A percentile compares a stretch with the other conserved stretches of the same genome.
Conservation (phyloP, 805 yeast species). For the Saturnispora dispora region DNA sequence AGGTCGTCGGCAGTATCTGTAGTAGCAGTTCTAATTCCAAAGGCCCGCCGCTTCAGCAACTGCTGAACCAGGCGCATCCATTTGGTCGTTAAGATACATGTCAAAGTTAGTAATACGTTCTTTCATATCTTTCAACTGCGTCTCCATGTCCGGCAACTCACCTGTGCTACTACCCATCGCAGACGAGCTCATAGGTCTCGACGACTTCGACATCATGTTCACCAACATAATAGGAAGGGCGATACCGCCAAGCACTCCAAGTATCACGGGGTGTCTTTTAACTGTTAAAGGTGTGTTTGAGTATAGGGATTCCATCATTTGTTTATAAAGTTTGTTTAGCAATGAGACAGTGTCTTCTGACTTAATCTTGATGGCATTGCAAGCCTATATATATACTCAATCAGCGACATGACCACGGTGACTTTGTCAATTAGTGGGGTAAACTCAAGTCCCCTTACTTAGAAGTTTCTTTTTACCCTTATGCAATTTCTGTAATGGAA, state of each 20-base stretch:
- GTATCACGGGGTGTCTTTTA: constrained; percentile 12
- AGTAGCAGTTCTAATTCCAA: background rate
- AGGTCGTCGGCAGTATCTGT: background rate
- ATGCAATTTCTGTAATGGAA: background rate
- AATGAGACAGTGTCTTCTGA: background rate
- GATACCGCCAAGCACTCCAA: constrained; percentile 16
- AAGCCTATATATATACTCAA: background rate
- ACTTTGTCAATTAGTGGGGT: background rate
- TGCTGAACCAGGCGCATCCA: constrained; percentile 12
- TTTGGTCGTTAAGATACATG: constrained; percentile 10
- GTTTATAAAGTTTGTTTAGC: background rate
- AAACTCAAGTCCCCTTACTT: background rate
- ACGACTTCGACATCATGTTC: constrained; percentile 7
- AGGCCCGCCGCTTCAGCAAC: constrained; percentile 5
- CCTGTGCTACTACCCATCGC: background rate
- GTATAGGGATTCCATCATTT: constrained; percentile 5
- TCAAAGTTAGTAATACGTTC: constrained; percentile 14
- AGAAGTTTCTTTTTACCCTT: background rate
- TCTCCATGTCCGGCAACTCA: constrained; percentile 11
- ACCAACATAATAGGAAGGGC: constrained; percentile 13
- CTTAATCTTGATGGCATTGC: background rate
- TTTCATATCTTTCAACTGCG: constrained; percentile 7
- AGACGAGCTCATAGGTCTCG: constrained; percentile 1
- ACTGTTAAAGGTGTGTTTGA: constrained; percentile 11
- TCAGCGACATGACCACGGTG: background rate